Conservation (phyloP, 2,329 filamentous ascomycete species). For the Fusarium clavum region DNA sequence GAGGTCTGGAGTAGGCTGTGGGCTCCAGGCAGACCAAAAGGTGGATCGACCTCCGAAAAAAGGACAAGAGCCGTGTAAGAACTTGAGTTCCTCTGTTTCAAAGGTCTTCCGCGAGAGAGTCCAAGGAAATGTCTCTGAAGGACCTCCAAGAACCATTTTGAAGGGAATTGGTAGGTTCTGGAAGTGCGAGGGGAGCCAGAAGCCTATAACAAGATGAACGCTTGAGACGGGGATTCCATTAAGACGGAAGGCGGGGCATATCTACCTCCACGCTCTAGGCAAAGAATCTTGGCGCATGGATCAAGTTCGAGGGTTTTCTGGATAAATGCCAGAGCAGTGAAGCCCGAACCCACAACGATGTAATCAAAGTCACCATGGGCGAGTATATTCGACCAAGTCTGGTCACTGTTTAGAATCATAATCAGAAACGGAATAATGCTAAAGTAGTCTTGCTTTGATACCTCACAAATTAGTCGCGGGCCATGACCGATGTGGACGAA, state of each 20-base stretch:
- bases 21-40: slow-evolving; percentile 2
- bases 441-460: neutral
- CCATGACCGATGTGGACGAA: neutral
- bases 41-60: neutral
- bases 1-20: neutral
- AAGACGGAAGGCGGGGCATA: neutral
- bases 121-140: neutral
- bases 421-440: neutral
- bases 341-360: neutral
- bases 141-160: neutral
- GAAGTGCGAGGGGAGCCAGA: slow-evolving; percentile 3
- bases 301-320: neutral
- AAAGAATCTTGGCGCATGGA: neutral
- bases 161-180: slow-evolving; percentile 3
- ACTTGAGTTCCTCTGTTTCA: slow-evolving; percentile 1
- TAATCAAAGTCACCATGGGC: slow-evolving; percentile 6
- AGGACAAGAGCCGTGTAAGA: neutral
- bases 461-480: neutral
- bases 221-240: neutral
- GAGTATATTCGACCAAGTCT: neutral
- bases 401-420: neutral
- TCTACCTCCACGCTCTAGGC: neutral
- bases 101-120: neutral
- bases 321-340: slow-evolving; percentile 1
- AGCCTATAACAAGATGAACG: neutral